Evolutionary conservation across 345 rosid genomes (phyloP), one percentile per base, ranked within the genome.

Genomic region (Boechera stricta): DNA sequence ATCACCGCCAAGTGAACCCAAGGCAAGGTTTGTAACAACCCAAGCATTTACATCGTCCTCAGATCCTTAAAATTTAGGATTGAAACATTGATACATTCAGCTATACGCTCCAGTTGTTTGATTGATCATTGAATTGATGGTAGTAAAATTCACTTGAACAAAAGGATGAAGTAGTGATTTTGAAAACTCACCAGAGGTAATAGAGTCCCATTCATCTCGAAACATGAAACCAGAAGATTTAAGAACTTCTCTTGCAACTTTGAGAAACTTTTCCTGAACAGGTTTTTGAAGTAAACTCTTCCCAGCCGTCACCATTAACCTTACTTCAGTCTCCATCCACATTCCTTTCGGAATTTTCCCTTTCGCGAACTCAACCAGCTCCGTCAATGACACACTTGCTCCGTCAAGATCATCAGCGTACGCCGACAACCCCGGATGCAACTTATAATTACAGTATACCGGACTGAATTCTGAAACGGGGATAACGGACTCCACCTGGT

Each of bases 11-110:
- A 94, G 91, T 13, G 85, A 81, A 72, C 91, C 93, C 52, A 84
- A 80, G 8, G 96, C 96, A 77, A 85, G 84, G 64, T 90, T 91
- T 16, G 96, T 92, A 70, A 87, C 86, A 75, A 88, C 87, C 97
- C 97, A 94, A 82, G 98, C 98, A 76, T 91, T 91, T 4, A 86
- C 81, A 39, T 92, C 97, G 71, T 94, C 98, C 69, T 94, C 98
- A 38, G 41, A 38, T 38, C 10, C 41, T 38, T 2, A 8, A 38
- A 38, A 7, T 38, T 9, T 38, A 8, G 3, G 41, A 38, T 2
- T 38, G 41, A 38, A 6, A 36, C 9, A 36, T 38, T 38, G 11
- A 38, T 38, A 36, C 41, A 38, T 8, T 8, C 10, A 36, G 2
- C 10, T 36, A 18, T 18, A 35, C 7, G 38, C 38, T 35, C 24